A percentile compares a stretch with the other conserved stretches of the same genome.
phyloP scores from a whole-genome alignment of 208 protist genomes.

The Porcisia hertigi region DNA sequence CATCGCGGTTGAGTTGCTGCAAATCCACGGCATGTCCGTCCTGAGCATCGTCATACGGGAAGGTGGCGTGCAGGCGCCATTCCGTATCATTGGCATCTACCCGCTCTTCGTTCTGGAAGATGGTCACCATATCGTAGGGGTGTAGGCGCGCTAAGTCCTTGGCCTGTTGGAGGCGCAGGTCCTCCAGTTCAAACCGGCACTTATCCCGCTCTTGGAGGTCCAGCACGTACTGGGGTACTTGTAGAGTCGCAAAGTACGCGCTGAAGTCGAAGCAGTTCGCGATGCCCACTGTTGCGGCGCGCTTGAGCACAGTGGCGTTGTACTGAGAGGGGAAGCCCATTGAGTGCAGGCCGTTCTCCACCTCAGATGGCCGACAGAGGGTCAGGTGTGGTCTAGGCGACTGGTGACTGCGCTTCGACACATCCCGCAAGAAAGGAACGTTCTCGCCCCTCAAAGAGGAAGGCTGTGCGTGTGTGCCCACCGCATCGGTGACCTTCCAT shows the following conservation, averaged over 20 bases:
- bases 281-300: slow-evolving; percentile 10
- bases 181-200: slow-evolving; percentile 61
- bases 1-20: slow-evolving; percentile 34
- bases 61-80: slow-evolving; percentile 58
- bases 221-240: slow-evolving; percentile 49
- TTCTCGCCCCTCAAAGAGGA: neutral
- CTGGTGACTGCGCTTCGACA: neutral
- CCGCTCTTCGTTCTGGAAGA: slow-evolving; percentile 68
- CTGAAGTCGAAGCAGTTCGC: slow-evolving; percentile 43
- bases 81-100: slow-evolving; percentile 3
- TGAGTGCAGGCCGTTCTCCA: slow-evolving; percentile 36
- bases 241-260: slow-evolving; percentile 42
- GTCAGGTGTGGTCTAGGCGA: neutral
- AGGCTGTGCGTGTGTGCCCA: neutral
- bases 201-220: slow-evolving; percentile 70
- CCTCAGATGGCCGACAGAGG: slow-evolving; percentile 20
- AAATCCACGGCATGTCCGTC: slow-evolving; percentile 53
- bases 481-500: slow-evolving; percentile 4
- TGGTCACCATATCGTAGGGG: slow-evolving; percentile 30
- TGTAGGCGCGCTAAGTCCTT: slow-evolving; percentile 34
- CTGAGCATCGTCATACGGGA: slow-evolving; percentile 53
- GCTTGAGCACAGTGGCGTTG: slow-evolving; percentile 15
- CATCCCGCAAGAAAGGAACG: neutral
- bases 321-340: slow-evolving; percentile 45
- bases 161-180: slow-evolving; percentile 49